phyloP scores from a whole-genome alignment of 2,329 filamentous ascomycete species.

The Talaromyces piceae region DNA sequence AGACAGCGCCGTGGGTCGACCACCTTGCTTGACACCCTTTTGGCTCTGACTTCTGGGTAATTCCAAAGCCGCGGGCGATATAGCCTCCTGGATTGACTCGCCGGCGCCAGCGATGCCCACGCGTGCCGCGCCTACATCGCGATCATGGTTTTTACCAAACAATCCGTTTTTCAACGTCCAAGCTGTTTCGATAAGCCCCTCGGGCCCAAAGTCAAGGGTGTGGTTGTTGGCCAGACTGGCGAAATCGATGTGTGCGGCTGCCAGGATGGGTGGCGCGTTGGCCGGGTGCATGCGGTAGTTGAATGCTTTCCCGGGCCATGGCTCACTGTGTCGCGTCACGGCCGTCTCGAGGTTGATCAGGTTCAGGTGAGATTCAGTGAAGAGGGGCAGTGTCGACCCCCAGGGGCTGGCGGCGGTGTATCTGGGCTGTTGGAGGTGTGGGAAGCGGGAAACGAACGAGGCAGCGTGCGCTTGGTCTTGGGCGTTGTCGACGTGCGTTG shows the following conservation, averaged over 20 bases:
- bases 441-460: slow-evolving; percentile 14
- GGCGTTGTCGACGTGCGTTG: slow-evolving; percentile 24
- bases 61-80: slow-evolving; percentile 21
- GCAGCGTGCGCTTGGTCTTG: slow-evolving; percentile 17
- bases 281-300: slow-evolving; percentile 36
- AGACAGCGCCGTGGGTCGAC: background rate
- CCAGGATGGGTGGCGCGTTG: slow-evolving; percentile 24
- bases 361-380: slow-evolving; percentile 25
- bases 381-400: slow-evolving; percentile 27
- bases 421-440: slow-evolving; percentile 15
- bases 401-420: slow-evolving; percentile 26
- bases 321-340: slow-evolving; percentile 22
- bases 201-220: slow-evolving; percentile 29
- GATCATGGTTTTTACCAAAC: too few species aligned
- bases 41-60: slow-evolving; percentile 13
- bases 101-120: slow-evolving; percentile 28
- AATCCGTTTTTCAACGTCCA: slow-evolving; percentile 19
- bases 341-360: slow-evolving; percentile 37
- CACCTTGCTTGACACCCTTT: background rate
- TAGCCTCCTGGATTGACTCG: slow-evolving; percentile 21
- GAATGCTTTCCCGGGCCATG: slow-evolving; percentile 34
- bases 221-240: slow-evolving; percentile 35
- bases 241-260: slow-evolving; percentile 26
- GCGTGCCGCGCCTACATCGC: slow-evolving; percentile 7
- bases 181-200: slow-evolving; percentile 29